Conservation (phyloP, 2,329 filamentous ascomycete genomes). For the Mycocentrospora acerina region DNA sequence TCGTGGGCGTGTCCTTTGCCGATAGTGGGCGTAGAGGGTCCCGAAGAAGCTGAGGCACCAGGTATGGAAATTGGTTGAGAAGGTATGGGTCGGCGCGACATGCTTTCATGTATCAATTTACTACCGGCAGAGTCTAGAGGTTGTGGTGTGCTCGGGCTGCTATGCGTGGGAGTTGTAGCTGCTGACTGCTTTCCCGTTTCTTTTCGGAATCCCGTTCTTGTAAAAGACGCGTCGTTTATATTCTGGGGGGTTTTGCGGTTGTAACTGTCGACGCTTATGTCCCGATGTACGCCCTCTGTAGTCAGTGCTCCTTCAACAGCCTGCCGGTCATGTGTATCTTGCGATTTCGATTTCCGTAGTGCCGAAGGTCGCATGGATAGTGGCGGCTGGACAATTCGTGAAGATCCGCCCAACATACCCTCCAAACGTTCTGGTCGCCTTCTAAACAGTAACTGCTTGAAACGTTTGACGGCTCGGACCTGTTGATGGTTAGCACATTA, state of each 20-base stretch:
- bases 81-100: constrained; percentile 33
- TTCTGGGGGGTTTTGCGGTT: constrained; percentile 18
- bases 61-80: constrained; percentile 24
- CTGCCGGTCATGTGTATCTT: constrained; percentile 54
- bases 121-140: constrained; percentile 17
- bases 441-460: constrained; percentile 71
- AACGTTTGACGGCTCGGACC: constrained; percentile 89
- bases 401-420: constrained; percentile 60
- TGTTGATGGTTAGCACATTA: constrained; percentile 35
- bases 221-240: constrained; percentile 23
- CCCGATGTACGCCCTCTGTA: constrained; percentile 56
- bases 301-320: constrained; percentile 53
- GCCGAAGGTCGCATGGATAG: constrained; percentile 50
- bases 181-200: constrained; percentile 8
- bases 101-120: constrained; percentile 33
- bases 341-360: constrained; percentile 50
- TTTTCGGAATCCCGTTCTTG: constrained; percentile 17
- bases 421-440: constrained; percentile 58
- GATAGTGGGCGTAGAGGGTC: constrained; percentile 30
- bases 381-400: constrained; percentile 61
- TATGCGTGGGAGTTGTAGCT: constrained; percentile 11
- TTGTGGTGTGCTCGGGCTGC: constrained; percentile 21
- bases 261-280: constrained; percentile 43
- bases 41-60: constrained; percentile 13
- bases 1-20: constrained; percentile 64